Base-by-base conservation (phyloP, 2,329 filamentous ascomycete genomes). In the Diaporthe caulivora region DNA sequence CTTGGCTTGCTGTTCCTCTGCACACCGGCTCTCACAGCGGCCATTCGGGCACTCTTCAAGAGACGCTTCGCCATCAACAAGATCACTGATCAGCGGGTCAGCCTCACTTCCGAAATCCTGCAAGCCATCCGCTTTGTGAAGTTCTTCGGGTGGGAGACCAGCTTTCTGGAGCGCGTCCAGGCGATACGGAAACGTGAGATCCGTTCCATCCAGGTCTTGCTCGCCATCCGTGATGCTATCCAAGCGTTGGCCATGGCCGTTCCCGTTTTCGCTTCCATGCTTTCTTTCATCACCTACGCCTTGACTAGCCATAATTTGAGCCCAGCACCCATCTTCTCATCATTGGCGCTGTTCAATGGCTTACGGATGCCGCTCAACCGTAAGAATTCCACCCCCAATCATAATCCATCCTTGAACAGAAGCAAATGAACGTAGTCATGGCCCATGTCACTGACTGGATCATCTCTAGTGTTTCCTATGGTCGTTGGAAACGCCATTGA, bases 81-180 rank as follows among this genome's bases (percentile, higher is more conserved):
- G 79, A 90, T 98, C 75, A 98, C 96, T 2, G 96, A 98, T 80
- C 94, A 97, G 83, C 91, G 96, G 76, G 95, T 98, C 9, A 93
- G 93, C 69, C 86, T 98, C 40, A 98, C 95, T 0, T 95, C 98
- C 80, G 96, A 98, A 80, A 97, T 98, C 64, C 80, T 98, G 17
- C 93, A 95, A 77, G 94, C 94, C 0, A 95, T 98, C 34, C 91
- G 95, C 34, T 98, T 98, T 79, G 96, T 98, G 83, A 98, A 98
- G 82, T 98, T 91, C 82, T 98, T 98, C 80, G 95, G 95, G 11
- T 98, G 96, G 96, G 96, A 98, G 81, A 92, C 89, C 73, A 93
- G 94, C 44, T 98, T 98, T 79, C 85, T 98, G 18, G 87, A 91
- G 69, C 91, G 95, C 17, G 87, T 98, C 18, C 90, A 91, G 67